Percentiles rank a stretch among this genome's conserved stretches.
phyloP scores from a whole-genome alignment of 1,284 basidiomycete species.

The Veloboletus limbatus region DNA sequence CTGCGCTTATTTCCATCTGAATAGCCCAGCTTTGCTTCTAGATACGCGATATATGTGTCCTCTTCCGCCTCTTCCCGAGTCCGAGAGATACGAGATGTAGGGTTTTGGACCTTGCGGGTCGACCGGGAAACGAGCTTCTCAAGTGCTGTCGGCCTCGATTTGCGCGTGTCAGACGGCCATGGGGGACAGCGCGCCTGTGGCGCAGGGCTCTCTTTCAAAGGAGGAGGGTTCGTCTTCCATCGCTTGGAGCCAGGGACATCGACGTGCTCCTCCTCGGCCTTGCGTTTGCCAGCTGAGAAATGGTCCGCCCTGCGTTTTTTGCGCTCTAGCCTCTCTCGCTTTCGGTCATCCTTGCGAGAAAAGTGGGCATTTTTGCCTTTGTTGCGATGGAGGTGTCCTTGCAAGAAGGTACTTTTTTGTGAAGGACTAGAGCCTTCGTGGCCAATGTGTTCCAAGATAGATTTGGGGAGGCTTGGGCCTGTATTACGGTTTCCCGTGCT shows the following conservation, averaged over 20 bases:
- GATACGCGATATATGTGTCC: conserved; percentile 73
- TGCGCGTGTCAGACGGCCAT: not conserved
- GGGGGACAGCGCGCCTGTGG: not conserved
- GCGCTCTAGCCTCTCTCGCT: conserved; percentile 52
- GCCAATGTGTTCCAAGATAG: conserved; percentile 28
- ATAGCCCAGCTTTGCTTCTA: conserved; percentile 71
- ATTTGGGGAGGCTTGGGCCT: conserved; percentile 26
- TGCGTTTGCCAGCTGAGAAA: conserved; percentile 38
- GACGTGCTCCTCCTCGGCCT: conserved; percentile 38
- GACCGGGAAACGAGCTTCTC: conserved; percentile 35
- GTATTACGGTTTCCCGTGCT: conserved; percentile 8
- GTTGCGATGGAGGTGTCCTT: conserved; percentile 5
- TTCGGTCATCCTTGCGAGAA: conserved; percentile 64
- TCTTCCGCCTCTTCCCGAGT: conserved; percentile 56
- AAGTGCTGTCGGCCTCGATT: conserved; percentile 27
- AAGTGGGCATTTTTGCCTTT: conserved; percentile 19
- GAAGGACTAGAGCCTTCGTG: not conserved
- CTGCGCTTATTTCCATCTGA: conserved; percentile 35
- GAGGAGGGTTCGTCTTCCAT: conserved; percentile 24
- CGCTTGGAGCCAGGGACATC: conserved; percentile 49
- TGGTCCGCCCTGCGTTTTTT: conserved; percentile 61
- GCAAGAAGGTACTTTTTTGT: not conserved
- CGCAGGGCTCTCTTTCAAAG: not conserved
- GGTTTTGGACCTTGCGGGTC: conserved; percentile 19
- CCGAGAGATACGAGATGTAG: conserved; percentile 22